These are phyloP conservation scores for Waltergamsia citrina DNA, from an alignment of 2,329 filamentous ascomycete genomes.

Conservation along the genomic window DNA sequence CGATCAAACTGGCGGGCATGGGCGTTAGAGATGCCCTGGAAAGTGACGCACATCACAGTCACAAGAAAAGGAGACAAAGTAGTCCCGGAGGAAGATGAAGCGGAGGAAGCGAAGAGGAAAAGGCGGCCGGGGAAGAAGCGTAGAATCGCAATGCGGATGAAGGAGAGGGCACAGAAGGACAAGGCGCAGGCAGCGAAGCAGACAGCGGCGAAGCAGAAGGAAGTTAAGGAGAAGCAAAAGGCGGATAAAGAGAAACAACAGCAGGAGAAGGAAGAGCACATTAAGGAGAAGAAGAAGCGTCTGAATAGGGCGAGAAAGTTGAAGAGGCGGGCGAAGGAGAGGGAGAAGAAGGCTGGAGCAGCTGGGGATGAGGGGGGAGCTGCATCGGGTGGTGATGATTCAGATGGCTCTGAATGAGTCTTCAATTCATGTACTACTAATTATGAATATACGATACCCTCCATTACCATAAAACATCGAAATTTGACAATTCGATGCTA, in stretches of 20 bases:
- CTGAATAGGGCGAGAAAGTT: slow-evolving; percentile 52
- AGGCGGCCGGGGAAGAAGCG: slow-evolving; percentile 48
- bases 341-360: slow-evolving; percentile 39
- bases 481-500: no score
- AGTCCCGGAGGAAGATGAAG: slow-evolving; percentile 9
- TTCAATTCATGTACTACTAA: no score
- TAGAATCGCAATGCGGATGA: slow-evolving; percentile 40
- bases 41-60: slow-evolving; percentile 35
- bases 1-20: slow-evolving; percentile 36
- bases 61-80: slow-evolving; percentile 13
- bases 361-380: slow-evolving; percentile 11
- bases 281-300: slow-evolving; percentile 51
- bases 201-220: slow-evolving; percentile 35
- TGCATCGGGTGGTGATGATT: slow-evolving; percentile 8
- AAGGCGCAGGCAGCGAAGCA: slow-evolving; percentile 26
- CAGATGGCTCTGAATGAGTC: not conserved
- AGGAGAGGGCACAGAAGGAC: slow-evolving; percentile 29
- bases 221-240: slow-evolving; percentile 50
- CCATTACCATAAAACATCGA: no score
- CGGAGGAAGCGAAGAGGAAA: slow-evolving; percentile 24
- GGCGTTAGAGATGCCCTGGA: slow-evolving; percentile 54
- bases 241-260: slow-evolving; percentile 28
- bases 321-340: slow-evolving; percentile 47
- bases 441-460: slow-evolving; percentile 1
- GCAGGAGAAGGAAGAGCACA: slow-evolving; percentile 39